Evolutionary conservation across 2,329 filamentous ascomycete genomes (phyloP).

Genomic region (Orbilia javanica): DNA sequence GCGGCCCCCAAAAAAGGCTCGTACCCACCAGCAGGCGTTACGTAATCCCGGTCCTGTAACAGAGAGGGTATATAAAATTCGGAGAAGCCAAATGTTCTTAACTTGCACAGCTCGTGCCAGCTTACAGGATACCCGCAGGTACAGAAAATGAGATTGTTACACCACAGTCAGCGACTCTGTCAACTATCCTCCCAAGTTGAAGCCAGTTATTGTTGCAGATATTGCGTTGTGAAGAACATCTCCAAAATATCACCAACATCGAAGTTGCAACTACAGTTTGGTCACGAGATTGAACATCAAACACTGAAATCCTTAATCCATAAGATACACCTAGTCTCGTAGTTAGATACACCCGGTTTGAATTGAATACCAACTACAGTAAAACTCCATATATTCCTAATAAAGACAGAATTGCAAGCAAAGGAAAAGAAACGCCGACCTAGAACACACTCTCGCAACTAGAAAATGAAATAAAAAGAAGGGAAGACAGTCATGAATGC

Average conservation of each 20-base stretch:
- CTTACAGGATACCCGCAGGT: too few species aligned
- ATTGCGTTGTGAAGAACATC: not conserved
- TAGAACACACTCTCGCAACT: not conserved
- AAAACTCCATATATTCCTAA: slow-evolving; percentile 10
- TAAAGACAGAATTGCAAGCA: not conserved
- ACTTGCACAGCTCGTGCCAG: too few species aligned
- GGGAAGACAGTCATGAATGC: not conserved
- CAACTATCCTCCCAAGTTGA: not conserved
- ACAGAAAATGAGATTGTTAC: too few species aligned
- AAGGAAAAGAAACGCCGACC: not conserved
- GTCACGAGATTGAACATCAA: too few species aligned
- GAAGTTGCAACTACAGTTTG: not conserved
- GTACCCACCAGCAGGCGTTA: not conserved
- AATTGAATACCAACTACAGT: not conserved
- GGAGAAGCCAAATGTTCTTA: not conserved
- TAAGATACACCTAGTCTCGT: too few species aligned
- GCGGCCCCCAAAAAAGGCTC: slow-evolving; percentile 1
- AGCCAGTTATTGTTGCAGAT: slow-evolving; percentile 2
- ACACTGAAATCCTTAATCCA: too few species aligned
- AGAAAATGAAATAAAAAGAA: not conserved
- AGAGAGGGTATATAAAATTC: not conserved
- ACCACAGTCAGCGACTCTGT: too few species aligned
- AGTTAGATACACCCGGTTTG: too few species aligned
- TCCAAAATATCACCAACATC: not conserved
- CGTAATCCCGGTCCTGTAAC: not conserved